These are phyloP conservation scores for Uronychia setigera DNA, from an alignment of 73 alveolate species.

Conservation along the genomic window DNA sequence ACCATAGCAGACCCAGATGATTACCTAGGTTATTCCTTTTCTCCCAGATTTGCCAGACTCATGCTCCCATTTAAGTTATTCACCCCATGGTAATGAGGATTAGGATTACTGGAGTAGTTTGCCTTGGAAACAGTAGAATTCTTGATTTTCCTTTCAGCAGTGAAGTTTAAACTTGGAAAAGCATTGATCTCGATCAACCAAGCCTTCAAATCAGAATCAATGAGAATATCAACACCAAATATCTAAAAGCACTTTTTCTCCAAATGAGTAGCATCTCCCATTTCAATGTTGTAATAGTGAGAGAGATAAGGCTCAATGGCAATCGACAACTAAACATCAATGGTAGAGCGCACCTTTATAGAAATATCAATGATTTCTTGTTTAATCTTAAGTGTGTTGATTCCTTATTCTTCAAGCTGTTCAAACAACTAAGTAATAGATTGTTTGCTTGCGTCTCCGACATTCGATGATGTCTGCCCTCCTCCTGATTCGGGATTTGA, in stretches of 20 bases:
- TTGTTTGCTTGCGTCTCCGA: not conserved
- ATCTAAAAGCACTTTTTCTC: constrained; percentile 60
- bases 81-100: no score
- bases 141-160: not conserved
- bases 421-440: not conserved
- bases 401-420: not conserved
- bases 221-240: constrained; percentile 83
- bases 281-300: not conserved
- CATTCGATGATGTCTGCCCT: not conserved
- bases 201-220: constrained; percentile 75
- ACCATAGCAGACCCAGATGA: no score
- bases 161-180: constrained; percentile 63
- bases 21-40: no score
- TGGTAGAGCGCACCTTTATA: not conserved
- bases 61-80: no score
- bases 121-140: no score
- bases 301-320: not conserved
- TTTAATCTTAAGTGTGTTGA: not conserved
- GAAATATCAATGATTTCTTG: not conserved
- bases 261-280: not conserved
- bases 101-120: no score
- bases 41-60: no score
- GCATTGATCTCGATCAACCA: constrained; percentile 87
- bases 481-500: not conserved
- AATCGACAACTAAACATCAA: not conserved